A percentile compares a stretch with the other conserved stretches of the same genome.
These are phyloP conservation scores for Quercus bicolor DNA, from an alignment of 306 rosid species.

Conservation along the genomic window DNA sequence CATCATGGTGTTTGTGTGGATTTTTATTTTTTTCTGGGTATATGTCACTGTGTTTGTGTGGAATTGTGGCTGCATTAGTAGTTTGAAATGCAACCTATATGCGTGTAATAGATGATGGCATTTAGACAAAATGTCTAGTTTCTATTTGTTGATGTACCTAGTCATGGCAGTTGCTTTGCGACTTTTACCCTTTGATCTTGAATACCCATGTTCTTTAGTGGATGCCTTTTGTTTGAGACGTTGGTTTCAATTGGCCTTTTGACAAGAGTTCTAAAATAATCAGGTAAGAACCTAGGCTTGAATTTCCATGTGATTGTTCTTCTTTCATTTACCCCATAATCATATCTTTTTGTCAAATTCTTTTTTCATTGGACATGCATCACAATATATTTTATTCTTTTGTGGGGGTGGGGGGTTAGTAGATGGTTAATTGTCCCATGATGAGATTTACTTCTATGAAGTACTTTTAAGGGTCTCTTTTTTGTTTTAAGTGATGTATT, in stretches of 20 bases:
- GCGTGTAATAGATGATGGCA: not conserved
- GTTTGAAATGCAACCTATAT: not conserved
- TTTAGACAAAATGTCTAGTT: not conserved
- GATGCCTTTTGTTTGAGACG: not conserved
- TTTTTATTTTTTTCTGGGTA: not conserved
- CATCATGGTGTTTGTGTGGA: not conserved
- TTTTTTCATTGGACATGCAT: not conserved
- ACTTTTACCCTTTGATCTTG: not conserved
- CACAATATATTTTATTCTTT: not conserved
- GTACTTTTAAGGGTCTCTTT: not conserved
- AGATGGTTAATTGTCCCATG: not conserved
- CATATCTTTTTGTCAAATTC: not conserved
- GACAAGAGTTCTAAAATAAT: not conserved
- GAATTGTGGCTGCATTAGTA: not conserved
- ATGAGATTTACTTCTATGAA: not conserved
- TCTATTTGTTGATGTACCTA: not conserved
- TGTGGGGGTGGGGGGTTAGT: not conserved
- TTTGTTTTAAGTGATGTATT: too few relatives aligned
- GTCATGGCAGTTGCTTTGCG: not conserved
- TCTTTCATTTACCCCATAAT: not conserved
- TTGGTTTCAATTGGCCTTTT: not conserved
- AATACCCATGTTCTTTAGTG: not conserved
- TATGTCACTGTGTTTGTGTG: not conserved
- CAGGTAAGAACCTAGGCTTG: not conserved
- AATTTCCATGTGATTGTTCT: not conserved